Percentiles rank a stretch among this genome's conserved stretches.
phyloP scores from a whole-genome alignment of 805 yeast species.

The Lipomyces yamanashiensis region DNA sequence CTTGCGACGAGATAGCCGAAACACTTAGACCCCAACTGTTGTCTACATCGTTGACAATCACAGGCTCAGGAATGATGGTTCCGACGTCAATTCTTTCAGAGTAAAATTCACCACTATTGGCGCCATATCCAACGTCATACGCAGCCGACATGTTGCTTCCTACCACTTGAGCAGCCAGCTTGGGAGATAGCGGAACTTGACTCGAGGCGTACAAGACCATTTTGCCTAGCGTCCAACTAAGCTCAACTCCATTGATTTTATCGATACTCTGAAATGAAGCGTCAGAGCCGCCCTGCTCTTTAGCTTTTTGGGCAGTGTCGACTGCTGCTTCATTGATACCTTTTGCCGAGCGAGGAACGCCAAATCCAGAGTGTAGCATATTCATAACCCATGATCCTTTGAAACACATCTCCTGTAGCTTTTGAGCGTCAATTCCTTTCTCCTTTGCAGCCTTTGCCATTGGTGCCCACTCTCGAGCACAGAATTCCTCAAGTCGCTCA shows the following conservation, averaged over 20 bases:
- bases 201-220: slow-evolving; percentile 82
- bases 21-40: slow-evolving; percentile 8
- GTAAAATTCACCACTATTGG: slow-evolving; percentile 22
- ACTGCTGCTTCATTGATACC: slow-evolving; percentile 46
- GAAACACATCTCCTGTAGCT: slow-evolving; percentile 80
- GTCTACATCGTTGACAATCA: slow-evolving; percentile 8
- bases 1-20: slow-evolving; percentile 16
- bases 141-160: not conserved
- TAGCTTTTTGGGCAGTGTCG: slow-evolving; percentile 11
- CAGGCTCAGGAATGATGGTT: slow-evolving; percentile 14
- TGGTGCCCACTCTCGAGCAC: slow-evolving; percentile 73
- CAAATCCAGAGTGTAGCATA: slow-evolving; percentile 89
- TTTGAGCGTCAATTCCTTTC: slow-evolving; percentile 63
- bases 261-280: slow-evolving; percentile 80
- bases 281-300: slow-evolving; percentile 13
- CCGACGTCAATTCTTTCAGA: slow-evolving; percentile 21
- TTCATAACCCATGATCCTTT: slow-evolving; percentile 94
- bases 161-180: not conserved
- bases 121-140: slow-evolving; percentile 29
- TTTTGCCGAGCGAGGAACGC: slow-evolving; percentile 63
- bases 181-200: slow-evolving; percentile 49
- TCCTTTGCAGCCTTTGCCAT: slow-evolving; percentile 53
- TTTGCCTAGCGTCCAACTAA: slow-evolving; percentile 95
- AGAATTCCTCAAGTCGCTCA: slow-evolving; percentile 67
- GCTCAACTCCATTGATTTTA: slow-evolving; percentile 77